phyloP scores from a whole-genome alignment of 257 asterid species.

The Solanum ossicruentum region DNA sequence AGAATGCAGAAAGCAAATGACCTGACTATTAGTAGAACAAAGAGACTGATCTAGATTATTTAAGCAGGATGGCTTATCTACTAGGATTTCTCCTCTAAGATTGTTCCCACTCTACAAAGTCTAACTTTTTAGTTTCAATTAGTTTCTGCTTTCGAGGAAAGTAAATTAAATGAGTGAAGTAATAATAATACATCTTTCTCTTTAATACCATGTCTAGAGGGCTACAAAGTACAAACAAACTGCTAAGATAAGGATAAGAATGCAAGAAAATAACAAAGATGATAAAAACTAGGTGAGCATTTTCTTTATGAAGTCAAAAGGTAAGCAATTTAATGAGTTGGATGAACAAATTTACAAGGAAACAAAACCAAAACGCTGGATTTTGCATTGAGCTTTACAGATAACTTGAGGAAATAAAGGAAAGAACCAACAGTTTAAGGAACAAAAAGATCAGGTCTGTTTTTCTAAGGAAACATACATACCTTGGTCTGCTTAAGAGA shows the following conservation, averaged over 20 bases:
- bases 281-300: neutral
- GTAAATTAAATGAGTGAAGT: neutral
- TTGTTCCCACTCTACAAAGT: neutral
- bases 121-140: neutral
- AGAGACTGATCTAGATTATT: neutral
- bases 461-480: neutral
- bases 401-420: neutral
- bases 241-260: neutral
- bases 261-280: neutral
- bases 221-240: neutral
- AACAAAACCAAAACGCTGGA: neutral
- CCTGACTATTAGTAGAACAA: neutral
- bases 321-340: neutral
- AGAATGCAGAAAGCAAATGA: neutral
- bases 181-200: neutral
- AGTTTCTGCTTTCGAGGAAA: neutral
- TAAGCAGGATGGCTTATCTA: neutral
- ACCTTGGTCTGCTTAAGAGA: constrained; percentile 96
- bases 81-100: neutral
- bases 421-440: neutral
- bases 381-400: neutral
- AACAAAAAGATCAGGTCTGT: neutral
- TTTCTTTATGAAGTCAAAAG: neutral
- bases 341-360: neutral
- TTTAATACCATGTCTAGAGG: neutral